Conservation (phyloP, 768 basidiomycete species). For the Leucosporidium yakuticum region DNA sequence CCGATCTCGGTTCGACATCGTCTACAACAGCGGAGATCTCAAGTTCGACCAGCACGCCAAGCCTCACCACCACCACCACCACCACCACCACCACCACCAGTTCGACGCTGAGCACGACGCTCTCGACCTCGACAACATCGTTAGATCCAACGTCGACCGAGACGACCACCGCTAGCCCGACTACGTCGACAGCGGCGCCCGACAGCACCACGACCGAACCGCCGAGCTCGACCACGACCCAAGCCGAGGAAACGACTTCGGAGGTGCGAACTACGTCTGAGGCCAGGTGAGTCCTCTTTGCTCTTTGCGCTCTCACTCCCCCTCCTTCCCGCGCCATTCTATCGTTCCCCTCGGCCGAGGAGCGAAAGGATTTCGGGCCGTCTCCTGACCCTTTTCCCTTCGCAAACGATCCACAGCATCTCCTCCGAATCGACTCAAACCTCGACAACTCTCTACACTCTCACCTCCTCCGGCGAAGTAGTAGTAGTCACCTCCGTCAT, state of each 20-base stretch:
- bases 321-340: background rate
- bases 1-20: background rate
- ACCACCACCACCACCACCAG: background rate
- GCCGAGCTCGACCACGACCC: background rate
- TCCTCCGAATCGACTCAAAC: constrained; percentile 5
- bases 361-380: no score
- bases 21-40: background rate
- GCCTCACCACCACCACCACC: background rate
- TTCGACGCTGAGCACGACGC: background rate
- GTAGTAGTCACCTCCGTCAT: constrained; percentile 30
- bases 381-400: no score
- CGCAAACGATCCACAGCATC: background rate
- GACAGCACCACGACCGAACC: background rate
- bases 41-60: no score
- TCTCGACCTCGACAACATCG: background rate
- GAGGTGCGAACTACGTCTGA: background rate
- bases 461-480: constrained; percentile 28
- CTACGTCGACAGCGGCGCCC: background rate
- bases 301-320: background rate
- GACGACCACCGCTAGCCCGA: background rate
- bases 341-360: no score
- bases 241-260: no score
- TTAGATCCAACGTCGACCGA: background rate
- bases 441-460: constrained; percentile 8
- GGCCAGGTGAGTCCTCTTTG: background rate